Evolutionary conservation across 2,329 filamentous ascomycete species (phyloP).

Genomic region (Xylariaceae sp.): DNA sequence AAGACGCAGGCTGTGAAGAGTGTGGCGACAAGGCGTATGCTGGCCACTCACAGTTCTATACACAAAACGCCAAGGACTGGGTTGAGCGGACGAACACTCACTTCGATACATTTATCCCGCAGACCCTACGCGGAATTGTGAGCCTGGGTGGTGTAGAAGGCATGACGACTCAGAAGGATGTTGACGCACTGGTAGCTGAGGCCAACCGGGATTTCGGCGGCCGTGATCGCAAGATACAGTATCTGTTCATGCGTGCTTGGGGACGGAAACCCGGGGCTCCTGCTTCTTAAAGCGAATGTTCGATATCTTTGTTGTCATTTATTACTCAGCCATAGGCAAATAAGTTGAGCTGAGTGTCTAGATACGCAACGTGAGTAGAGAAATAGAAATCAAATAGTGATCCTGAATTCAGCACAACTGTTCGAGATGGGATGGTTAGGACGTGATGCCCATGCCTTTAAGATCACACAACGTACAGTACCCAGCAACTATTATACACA

Average conservation of each 20-base stretch:
- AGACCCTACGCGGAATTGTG: slow-evolving; percentile 14
- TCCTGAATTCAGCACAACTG: background rate
- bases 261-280: slow-evolving; percentile 11
- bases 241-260: slow-evolving; percentile 15
- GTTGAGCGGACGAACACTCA: slow-evolving; percentile 4
- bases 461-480: no score
- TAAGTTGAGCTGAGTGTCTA: background rate
- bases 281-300: background rate
- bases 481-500: no score
- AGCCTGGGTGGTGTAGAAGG: slow-evolving; percentile 14
- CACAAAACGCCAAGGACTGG: slow-evolving; percentile 5
- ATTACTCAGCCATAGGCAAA: background rate
- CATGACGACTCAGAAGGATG: slow-evolving; percentile 15
- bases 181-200: slow-evolving; percentile 8
- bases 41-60: slow-evolving; percentile 7
- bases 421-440: background rate
- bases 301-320: background rate
- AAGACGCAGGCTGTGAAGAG: slow-evolving; percentile 13
- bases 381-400: background rate
- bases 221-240: slow-evolving; percentile 8
- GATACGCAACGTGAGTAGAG: background rate
- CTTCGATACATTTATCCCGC: slow-evolving; percentile 3
- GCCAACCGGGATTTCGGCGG: slow-evolving; percentile 5
- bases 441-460: no score
- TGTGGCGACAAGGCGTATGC: slow-evolving; percentile 13